These are phyloP conservation scores for Jackrogersella multiformis DNA, from an alignment of 495 filamentous ascomycete genomes.

Conservation along the genomic window DNA sequence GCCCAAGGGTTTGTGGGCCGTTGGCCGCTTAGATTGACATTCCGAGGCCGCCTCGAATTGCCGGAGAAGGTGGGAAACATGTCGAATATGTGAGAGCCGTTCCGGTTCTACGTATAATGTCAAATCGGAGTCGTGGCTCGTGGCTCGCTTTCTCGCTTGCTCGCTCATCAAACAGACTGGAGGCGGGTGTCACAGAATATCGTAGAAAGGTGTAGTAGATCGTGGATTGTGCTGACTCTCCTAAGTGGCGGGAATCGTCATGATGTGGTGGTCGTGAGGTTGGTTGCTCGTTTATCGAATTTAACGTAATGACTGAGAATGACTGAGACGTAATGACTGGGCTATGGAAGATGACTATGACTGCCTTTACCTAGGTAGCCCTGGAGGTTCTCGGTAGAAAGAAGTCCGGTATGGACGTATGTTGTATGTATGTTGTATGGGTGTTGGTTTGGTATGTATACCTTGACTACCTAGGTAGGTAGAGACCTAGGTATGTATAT, in stretches of 20 bases:
- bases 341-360: not conserved
- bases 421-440: too few relatives aligned
- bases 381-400: too few relatives aligned
- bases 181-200: too few relatives aligned
- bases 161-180: not conserved
- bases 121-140: not conserved
- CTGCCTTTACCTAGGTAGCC: too few relatives aligned
- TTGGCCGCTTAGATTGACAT: constrained; percentile 94
- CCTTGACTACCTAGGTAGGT: too few relatives aligned
- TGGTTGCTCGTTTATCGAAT: not conserved
- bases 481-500: too few relatives aligned
- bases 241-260: constrained; percentile 20
- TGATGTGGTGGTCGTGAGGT: constrained; percentile 6
- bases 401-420: too few relatives aligned
- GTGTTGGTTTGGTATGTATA: too few relatives aligned
- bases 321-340: not conserved
- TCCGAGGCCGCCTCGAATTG: constrained; percentile 80
- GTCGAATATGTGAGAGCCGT: constrained; percentile 17
- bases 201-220: not conserved
- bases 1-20: constrained; percentile 76
- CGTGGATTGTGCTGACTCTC: constrained; percentile 8
- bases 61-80: constrained; percentile 96
- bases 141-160: too few relatives aligned
- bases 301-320: constrained; percentile 26
- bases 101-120: not conserved